These are phyloP conservation scores for Moesziomyces globuligerus DNA, from an alignment of 1,284 basidiomycete genomes.

Conservation along the genomic window DNA sequence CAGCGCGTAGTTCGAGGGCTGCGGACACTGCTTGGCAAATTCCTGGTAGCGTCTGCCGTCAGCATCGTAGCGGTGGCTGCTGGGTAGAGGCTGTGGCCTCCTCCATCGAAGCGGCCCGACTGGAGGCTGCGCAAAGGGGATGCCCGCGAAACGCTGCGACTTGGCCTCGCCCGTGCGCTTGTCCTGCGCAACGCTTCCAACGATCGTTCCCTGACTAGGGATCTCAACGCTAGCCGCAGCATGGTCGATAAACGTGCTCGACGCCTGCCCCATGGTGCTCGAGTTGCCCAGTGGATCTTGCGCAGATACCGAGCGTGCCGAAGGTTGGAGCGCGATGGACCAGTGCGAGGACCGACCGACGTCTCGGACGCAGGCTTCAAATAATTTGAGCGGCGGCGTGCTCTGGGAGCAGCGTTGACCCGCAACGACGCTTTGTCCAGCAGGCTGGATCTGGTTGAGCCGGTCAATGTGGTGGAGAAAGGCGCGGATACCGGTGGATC, in stretches of 20 bases:
- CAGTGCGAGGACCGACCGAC: too few relatives aligned
- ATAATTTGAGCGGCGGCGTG: neutral
- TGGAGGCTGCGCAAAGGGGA: constrained; percentile 48
- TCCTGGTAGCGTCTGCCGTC: constrained; percentile 21
- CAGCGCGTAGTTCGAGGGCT: constrained; percentile 33
- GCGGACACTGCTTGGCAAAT: constrained; percentile 22
- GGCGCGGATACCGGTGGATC: neutral
- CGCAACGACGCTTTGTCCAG: neutral
- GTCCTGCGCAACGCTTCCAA: constrained; percentile 22
- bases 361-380: too few relatives aligned
- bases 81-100: constrained; percentile 26
- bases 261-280: constrained; percentile 30
- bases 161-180: constrained; percentile 16
- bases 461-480: neutral
- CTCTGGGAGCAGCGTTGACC: too few relatives aligned
- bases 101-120: constrained; percentile 38
- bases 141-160: constrained; percentile 39
- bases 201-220: constrained; percentile 23
- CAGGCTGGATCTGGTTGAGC: neutral
- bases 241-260: constrained; percentile 22
- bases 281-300: too few relatives aligned
- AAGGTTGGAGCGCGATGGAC: too few relatives aligned
- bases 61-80: constrained; percentile 23
- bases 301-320: too few relatives aligned
- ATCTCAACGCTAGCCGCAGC: constrained; percentile 22